Evolutionary conservation across 2,329 filamentous ascomycete species (phyloP).

Genomic region (Colletotrichum sp.): DNA sequence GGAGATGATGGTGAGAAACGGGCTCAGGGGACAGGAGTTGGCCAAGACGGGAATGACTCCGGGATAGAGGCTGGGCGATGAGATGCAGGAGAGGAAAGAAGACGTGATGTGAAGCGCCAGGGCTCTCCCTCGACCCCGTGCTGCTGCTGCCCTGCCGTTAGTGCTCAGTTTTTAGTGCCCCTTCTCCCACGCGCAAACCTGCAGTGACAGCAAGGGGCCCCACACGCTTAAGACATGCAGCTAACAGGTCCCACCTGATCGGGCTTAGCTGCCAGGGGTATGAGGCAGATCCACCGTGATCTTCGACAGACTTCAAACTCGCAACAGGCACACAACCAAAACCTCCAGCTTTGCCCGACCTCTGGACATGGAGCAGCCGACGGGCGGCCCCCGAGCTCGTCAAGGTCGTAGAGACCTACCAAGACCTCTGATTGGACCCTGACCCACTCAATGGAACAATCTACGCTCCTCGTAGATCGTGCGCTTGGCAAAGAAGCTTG

Average conservation of each 20-base stretch:
- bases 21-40: not conserved
- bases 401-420: not conserved
- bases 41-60: slow-evolving; percentile 11
- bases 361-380: not conserved
- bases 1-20: not conserved
- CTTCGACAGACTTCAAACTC: slow-evolving; percentile 22
- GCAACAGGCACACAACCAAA: not conserved
- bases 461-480: slow-evolving; percentile 5
- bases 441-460: not conserved
- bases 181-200: not conserved
- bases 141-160: not conserved
- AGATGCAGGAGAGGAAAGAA: not conserved
- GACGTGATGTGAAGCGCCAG: not conserved
- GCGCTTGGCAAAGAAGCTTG: slow-evolving; percentile 21
- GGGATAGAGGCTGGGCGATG: not conserved
- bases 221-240: not conserved
- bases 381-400: not conserved
- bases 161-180: not conserved
- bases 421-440: not conserved
- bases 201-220: not conserved
- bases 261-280: slow-evolving; percentile 13
- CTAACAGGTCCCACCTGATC: not conserved
- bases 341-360: not conserved
- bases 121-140: not conserved
- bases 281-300: slow-evolving; percentile 21